Conservation (phyloP, 352 stramenopile genomes). For the Halophytophthora polymorphica region DNA sequence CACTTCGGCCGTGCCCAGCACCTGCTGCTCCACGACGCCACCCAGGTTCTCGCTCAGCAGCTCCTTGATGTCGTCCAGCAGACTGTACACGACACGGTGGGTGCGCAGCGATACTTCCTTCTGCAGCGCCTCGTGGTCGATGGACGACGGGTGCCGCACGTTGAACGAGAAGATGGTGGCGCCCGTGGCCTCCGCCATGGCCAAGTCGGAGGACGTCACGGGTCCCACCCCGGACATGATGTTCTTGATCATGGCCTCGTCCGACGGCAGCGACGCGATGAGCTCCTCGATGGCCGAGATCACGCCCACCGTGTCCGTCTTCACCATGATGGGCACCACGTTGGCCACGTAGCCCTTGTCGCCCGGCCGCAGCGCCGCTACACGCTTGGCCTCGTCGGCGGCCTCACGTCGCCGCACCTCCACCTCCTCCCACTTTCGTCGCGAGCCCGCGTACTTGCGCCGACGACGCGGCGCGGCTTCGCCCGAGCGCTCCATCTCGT, state of each 20-base stretch:
- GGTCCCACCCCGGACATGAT: constrained; percentile 80
- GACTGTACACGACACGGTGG: constrained; percentile 86
- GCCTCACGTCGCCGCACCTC: constrained; percentile 64
- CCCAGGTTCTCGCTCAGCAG: constrained; percentile 67
- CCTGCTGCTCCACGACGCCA: constrained; percentile 55
- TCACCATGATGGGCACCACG: constrained; percentile 96
- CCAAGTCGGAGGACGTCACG: constrained; percentile 82
- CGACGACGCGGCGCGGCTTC: constrained; percentile 26
- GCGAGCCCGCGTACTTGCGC: constrained; percentile 49
- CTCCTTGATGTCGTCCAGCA: constrained; percentile 88
- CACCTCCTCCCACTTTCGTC: constrained; percentile 63
- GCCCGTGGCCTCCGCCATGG: constrained; percentile 75
- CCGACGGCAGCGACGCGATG: constrained; percentile 62
- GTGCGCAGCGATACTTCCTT: constrained; percentile 69
- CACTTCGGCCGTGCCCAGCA: constrained; percentile 75
- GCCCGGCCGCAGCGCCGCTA: constrained; percentile 63
- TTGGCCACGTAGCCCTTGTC: constrained; percentile 88
- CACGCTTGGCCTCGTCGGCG: constrained; percentile 62
- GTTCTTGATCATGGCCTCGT: constrained; percentile 77
- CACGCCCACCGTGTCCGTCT: constrained; percentile 97
- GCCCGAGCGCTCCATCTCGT: constrained; percentile 39
- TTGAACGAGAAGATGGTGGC: constrained; percentile 90
- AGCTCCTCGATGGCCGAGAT: constrained; percentile 92
- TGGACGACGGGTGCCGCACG: constrained; percentile 65
- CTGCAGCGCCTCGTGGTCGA: constrained; percentile 78